Evolutionary conservation across 2,329 filamentous ascomycete species (phyloP), one percentile per base, ranked within the genome.

Genomic region (Fusarium sp.): DNA sequence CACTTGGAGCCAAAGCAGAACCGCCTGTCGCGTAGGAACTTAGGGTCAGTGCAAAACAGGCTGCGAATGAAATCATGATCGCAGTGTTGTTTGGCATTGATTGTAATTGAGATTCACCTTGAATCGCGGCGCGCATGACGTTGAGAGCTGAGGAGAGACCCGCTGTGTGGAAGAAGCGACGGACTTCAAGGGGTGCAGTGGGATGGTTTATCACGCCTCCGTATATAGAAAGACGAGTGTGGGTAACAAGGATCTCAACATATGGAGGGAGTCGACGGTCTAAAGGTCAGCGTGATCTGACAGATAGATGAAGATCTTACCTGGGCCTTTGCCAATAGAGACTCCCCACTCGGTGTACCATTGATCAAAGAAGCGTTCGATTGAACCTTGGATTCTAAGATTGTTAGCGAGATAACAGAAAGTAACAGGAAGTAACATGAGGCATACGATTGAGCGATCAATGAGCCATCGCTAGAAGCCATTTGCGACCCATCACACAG

Each of bases 51-150:
- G 89, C 89, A 65, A 91, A 91, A 71, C 88, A 91, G 6, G 89
- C 89, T 0, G 91, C 90, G 67, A 92, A 92, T 2, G 90, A 91
- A 13, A 93, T 91, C 91, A 93, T 93, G 67, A 92, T 91, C 57
- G 90, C 87, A 0, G 91, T 92, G 70, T 93, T 93, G 77, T 93
- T 93, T 0, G 91, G 91, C 90, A 93, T 93, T 0, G 90, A 92
- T 57, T 88, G 88, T 0, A 93, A 83, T 64, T 90, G 86, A 0
- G 84, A 81, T 74, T 93, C 91, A 34, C 90, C 90, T 76, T 92
- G 90, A 8, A 92, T 91, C 0, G 90, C 90, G 3, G 89, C 89
- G 23, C 91, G 87, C 83, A 93, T 86, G 6, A 93, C 91, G 60
- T 92, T 92, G n/a, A 93, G 78, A 0, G 91, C 89, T 0, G 90